Evolutionary conservation across 2,329 filamentous ascomycete genomes (phyloP).

Genomic region (Teratosphaeria pseudoeucalypti): DNA sequence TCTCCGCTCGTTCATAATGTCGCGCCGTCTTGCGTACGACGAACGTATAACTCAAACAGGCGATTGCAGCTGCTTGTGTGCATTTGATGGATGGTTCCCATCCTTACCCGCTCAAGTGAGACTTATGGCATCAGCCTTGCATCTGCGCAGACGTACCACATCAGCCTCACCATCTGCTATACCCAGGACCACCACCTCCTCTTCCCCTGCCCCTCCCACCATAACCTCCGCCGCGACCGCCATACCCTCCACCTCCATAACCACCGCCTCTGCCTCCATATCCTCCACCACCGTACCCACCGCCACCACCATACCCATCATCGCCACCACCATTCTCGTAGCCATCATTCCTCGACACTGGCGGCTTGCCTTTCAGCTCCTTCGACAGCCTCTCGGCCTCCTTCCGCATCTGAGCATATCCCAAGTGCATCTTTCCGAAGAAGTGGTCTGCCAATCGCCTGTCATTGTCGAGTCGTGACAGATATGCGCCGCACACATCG

Average conservation of each 20-base stretch:
- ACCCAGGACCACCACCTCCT: slow-evolving; percentile 2
- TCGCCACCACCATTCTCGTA: slow-evolving; percentile 29
- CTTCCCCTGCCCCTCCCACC: slow-evolving; percentile 4
- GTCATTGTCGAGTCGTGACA: slow-evolving; percentile 88
- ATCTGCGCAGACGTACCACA: neutral
- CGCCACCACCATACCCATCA: slow-evolving; percentile 35
- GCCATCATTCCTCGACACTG: slow-evolving; percentile 45
- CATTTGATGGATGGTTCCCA: no score
- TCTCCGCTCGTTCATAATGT: no score
- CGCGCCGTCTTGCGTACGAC: no score
- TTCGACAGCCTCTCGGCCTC: slow-evolving; percentile 78
- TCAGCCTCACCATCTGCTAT: neutral
- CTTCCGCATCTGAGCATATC: slow-evolving; percentile 96
- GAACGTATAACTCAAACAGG: no score
- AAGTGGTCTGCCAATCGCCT: slow-evolving; percentile 91
- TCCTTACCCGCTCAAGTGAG: neutral
- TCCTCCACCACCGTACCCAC: slow-evolving; percentile 32
- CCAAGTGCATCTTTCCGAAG: slow-evolving; percentile 98
- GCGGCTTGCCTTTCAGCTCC: slow-evolving; percentile 65
- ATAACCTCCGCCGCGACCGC: neutral
- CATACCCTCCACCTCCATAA: slow-evolving; percentile 11
- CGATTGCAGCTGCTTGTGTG: no score
- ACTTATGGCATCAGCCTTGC: neutral
- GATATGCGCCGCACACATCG: slow-evolving; percentile 93
- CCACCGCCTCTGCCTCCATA: slow-evolving; percentile 10